Base-by-base conservation (phyloP, 768 basidiomycete species). In the Rhodotorula babjevae region DNA sequence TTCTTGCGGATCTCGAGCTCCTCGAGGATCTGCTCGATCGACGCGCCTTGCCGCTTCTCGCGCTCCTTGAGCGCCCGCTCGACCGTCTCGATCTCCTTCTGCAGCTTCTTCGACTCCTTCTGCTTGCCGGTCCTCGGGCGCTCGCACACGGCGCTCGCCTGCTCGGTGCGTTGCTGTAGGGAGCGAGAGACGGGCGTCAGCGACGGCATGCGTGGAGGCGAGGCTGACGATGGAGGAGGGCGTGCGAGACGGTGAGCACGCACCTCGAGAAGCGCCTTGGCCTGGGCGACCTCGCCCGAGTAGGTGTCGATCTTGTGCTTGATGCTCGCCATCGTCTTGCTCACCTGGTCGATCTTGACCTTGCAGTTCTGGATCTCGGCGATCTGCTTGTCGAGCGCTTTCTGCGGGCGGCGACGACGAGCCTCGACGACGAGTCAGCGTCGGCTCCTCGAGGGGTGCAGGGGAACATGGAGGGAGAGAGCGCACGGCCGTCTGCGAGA, bases 11-110 rank as follows among this genome's bases (percentile, higher is more conserved):
- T 86, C 79, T 88, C 87, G 31, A 93, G 83, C 77, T 90, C 87
- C 21, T 84, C 82, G 0, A 88, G 85, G 84, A 95, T 86, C 62
- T 92, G 87, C 64, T 91, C 91, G 11, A 92, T 85, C 3, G 87
- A 85, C 1, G 88, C 87, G 15, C 92, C 91, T 64, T 91, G 87
- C 53, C 89, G 91, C 67, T 16, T 86, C 79, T 89, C 88, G 40
- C 88, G 86, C 75, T 87, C 86, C 69, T 86, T 83, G 73, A 94
- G 79, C 2, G 90, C 88, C 40, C 83, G 83, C 75, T 88, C 82
- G 8, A 89, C 85, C 6, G 87, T 87, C 0, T 88, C 84, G 40
- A 93, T 83, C 61, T 86, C 83, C 18, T 86, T 84, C 63, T 90
- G 78, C 40, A 94, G 61, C 49, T 62, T 49, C 40, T 64, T 40